Conservation (phyloP, 306 rosid species). For the Citrullus mucosospermus region DNA sequence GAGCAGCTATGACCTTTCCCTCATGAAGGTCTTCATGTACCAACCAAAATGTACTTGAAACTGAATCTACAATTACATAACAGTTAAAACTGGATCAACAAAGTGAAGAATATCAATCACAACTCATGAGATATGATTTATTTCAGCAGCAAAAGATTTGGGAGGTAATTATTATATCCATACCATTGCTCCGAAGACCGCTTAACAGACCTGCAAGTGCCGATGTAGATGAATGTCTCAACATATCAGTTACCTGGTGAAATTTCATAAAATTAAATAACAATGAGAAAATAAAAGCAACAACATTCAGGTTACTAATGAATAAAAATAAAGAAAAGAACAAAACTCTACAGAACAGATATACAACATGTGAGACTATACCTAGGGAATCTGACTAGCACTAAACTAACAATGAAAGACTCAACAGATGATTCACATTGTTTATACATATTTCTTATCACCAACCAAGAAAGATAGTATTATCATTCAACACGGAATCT, state of each 20-base stretch:
- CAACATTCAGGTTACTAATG: not conserved
- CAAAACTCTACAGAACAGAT: not conserved
- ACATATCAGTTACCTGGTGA: constrained; percentile 58
- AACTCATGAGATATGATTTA: not conserved
- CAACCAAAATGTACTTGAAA: constrained; percentile 70
- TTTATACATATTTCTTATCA: not conserved
- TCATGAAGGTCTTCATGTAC: constrained; percentile 80
- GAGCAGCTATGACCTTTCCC: constrained; percentile 42
- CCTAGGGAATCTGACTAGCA: not conserved
- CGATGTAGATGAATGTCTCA: constrained; percentile 58
- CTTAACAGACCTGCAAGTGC: constrained; percentile 61
- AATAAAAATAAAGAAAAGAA: not conserved
- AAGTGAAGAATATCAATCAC: not conserved
- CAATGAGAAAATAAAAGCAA: not conserved
- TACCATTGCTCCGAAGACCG: constrained; percentile 77
- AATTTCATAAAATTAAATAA: constrained; percentile 7
- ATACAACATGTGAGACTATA: not conserved
- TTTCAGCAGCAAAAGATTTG: not conserved
- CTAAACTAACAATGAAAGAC: not conserved
- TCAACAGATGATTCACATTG: not conserved
- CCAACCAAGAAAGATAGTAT: not conserved
- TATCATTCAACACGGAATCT: not conserved
- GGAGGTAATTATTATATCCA: not conserved
- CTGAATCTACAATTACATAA: constrained; percentile 38
- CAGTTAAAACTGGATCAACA: not conserved